Conservation (phyloP, 2,329 filamentous ascomycete species). For the Elsinoe necatrix region DNA sequence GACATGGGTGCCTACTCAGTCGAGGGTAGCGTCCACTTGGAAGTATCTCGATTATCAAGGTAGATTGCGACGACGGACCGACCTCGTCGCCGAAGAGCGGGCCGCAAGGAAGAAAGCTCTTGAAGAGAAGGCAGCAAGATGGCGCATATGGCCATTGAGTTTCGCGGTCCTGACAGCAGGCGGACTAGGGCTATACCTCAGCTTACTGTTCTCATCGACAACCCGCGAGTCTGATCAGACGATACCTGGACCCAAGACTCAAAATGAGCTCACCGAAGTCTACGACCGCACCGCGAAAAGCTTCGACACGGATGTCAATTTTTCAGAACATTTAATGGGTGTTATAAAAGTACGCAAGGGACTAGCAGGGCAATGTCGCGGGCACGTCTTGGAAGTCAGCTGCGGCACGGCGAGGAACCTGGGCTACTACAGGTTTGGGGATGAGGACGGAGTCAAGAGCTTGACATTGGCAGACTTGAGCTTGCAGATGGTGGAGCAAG, state of each 20-base stretch:
- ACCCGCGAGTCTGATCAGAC: slow-evolving; percentile 22
- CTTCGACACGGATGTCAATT: slow-evolving; percentile 41
- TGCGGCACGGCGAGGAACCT: slow-evolving; percentile 44
- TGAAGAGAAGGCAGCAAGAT: slow-evolving; percentile 12
- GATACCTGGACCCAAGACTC: slow-evolving; percentile 21
- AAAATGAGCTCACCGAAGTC: slow-evolving; percentile 36
- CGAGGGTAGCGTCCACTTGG: not conserved
- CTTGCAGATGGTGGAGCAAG: slow-evolving; percentile 40
- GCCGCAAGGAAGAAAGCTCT: not conserved
- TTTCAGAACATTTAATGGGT: slow-evolving; percentile 36
- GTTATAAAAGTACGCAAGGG: slow-evolving; percentile 34
- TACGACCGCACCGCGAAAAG: slow-evolving; percentile 39
- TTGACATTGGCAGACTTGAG: slow-evolving; percentile 42
- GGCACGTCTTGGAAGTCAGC: slow-evolving; percentile 42
- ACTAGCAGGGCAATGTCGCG: slow-evolving; percentile 34
- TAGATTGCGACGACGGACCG: not conserved
- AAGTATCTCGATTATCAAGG: not conserved
- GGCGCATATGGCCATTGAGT: slow-evolving; percentile 12
- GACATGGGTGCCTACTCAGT: not conserved
- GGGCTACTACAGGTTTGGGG: slow-evolving; percentile 34
- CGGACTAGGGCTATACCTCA: slow-evolving; percentile 34
- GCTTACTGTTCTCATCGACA: slow-evolving; percentile 30
- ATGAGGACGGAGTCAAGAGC: slow-evolving; percentile 28
- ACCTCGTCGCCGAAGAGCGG: not conserved
- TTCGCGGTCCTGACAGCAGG: slow-evolving; percentile 28